These are phyloP conservation scores for Trichoderma afroharzianum DNA, from an alignment of 2,329 filamentous ascomycete species.

Conservation along the genomic window DNA sequence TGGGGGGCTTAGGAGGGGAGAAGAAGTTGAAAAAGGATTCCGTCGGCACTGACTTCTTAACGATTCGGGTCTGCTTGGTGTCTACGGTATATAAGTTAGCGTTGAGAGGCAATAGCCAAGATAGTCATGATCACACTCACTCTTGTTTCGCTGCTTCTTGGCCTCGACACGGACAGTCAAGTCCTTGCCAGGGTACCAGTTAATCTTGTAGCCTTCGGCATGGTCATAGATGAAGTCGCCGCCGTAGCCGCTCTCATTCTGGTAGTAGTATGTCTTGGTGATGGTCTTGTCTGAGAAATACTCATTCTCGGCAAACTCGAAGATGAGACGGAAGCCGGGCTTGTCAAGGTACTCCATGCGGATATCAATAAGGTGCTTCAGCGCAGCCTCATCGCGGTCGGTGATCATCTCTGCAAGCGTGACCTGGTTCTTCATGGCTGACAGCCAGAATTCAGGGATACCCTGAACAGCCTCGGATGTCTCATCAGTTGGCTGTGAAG, in stretches of 20 bases:
- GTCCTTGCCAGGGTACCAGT: constrained; percentile 92
- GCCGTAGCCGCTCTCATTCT: constrained; percentile 96
- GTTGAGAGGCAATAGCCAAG: background rate
- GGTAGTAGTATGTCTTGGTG: constrained; percentile 98
- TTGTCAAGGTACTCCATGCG: constrained; percentile 99
- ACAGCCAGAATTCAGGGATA: constrained; percentile 99
- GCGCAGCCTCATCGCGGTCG: constrained; percentile 89
- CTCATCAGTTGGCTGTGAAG: constrained; percentile 56
- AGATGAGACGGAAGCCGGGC: constrained; percentile 96
- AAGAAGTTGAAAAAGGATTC: constrained; percentile 99
- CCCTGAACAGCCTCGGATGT: constrained; percentile 60
- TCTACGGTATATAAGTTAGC: constrained; percentile 49
- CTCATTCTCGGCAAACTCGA: constrained; percentile 92
- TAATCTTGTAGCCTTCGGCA: constrained; percentile 95
- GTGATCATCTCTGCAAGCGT: constrained; percentile 98
- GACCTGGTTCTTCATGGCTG: constrained; percentile 99
- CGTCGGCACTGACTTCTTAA: constrained; percentile 98
- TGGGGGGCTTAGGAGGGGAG: constrained; percentile 84
- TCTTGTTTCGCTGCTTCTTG: constrained; percentile 99
- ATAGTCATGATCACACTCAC: constrained; percentile 43
- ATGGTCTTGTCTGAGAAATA: constrained; percentile 97
- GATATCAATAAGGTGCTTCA: constrained; percentile 86
- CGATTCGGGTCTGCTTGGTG: constrained; percentile 97
- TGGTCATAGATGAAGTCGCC: constrained; percentile 99
- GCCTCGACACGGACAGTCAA: constrained; percentile 92